Evolutionary conservation across 805 yeast species (phyloP), one percentile per base, ranked within the genome.

Genomic region (Zygosaccharomyces gambellarensis): DNA sequence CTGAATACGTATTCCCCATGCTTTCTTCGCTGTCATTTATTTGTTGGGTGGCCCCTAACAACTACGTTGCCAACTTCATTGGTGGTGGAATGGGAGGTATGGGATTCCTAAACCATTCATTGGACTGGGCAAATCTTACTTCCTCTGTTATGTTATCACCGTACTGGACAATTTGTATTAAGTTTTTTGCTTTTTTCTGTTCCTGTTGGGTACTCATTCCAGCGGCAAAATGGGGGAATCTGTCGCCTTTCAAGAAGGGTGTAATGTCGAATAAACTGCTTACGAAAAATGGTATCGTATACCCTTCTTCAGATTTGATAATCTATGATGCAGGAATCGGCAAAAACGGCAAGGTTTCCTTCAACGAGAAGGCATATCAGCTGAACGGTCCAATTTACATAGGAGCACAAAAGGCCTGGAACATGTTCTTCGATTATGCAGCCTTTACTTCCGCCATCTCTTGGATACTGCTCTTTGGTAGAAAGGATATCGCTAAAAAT

Each of bases 21-120:
- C 64, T 75, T 1, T 72, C 78, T 1, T 77, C 81, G 0, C 58
- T 77, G 19, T 80, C 81, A 0, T 54, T 76, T 3, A 61, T 77
- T 14, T 77, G 81, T 54, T 77, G 76, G 71, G 62, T 75, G 43
- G 77, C 78, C 0, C 81, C 81, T 0, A 46, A 63, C 28, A 77
- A 70, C 53, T 53, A 58, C 8, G 63, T 63, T 0, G 52, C 71
- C 10, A 76, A 75, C 48, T 77, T 77, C 50, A 55, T 76, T 8
- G 81, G 81, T 4, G 72, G 78, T n/a, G 81, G 81, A 0, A 56
- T 77, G 44, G 81, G 80, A 2, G 81, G 81, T 1, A 69, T 76
- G 70, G 81, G 81, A 5, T 59, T 77, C 30, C 58, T 77, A 48
- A 77, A 77, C 51, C 61, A 77, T 22, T 65, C 80, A 1, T 63